Conservation (phyloP, 2,329 filamentous ascomycete species). For the Ramularia collo-cygni region DNA sequence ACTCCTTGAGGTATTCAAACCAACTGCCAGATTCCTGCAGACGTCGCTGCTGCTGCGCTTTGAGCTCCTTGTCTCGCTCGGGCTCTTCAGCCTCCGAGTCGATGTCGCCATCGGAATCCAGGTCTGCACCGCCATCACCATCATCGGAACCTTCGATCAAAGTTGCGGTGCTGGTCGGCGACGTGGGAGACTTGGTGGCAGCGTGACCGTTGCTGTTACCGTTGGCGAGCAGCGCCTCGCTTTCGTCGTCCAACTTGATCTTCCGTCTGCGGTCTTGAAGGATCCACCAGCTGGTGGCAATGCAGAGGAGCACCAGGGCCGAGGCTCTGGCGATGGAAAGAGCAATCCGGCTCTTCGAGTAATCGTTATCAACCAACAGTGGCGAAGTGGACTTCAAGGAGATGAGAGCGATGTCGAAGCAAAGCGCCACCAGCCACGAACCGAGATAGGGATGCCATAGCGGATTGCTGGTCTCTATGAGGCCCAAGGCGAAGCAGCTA, state of each 20-base stretch:
- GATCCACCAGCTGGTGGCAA: constrained; percentile 11
- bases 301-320: constrained; percentile 11
- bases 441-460: constrained; percentile 27
- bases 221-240: constrained; percentile 19
- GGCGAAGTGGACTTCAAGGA: constrained; percentile 7
- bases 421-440: constrained; percentile 20
- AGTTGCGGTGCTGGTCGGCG: constrained; percentile 7
- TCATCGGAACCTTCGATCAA: constrained; percentile 2
- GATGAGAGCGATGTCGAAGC: constrained; percentile 20
- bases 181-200: constrained; percentile 1
- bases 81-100: constrained; percentile 48
- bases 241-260: constrained; percentile 16
- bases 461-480: constrained; percentile 19
- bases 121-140: constrained; percentile 6
- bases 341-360: constrained; percentile 8
- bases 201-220: constrained; percentile 12
- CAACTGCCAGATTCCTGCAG: constrained; percentile 70
- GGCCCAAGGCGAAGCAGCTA: constrained; percentile 18
- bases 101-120: constrained; percentile 15
- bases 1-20: constrained; percentile 69
- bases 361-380: constrained; percentile 7
- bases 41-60: constrained; percentile 49
- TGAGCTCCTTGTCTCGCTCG: constrained; percentile 51
- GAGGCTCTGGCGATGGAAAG: constrained; percentile 15
- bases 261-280: constrained; percentile 13